These are phyloP conservation scores for Gleditsia sinensis DNA, from an alignment of 306 rosid genomes.

Conservation along the genomic window DNA sequence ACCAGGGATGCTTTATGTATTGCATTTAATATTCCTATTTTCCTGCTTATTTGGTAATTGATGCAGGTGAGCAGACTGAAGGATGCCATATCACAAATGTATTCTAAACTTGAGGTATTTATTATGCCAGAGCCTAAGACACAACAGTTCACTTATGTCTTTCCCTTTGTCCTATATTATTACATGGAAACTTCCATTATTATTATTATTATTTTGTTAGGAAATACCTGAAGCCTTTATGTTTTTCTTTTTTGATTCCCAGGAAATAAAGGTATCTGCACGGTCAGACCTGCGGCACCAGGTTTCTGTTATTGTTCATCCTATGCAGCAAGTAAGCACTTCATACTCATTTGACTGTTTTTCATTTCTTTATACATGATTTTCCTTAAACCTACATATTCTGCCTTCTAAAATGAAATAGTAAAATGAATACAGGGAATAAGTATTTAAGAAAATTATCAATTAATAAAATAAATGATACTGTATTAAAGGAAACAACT, in stretches of 20 bases:
- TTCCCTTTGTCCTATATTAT: constrained; percentile 13
- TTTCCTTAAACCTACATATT: constrained; percentile 13
- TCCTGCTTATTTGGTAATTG: constrained; percentile 31
- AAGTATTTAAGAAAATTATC: background rate
- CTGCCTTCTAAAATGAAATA: constrained; percentile 8
- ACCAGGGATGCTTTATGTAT: constrained; percentile 23
- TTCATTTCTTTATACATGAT: constrained; percentile 16
- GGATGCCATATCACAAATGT: constrained; percentile 87
- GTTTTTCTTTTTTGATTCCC: constrained; percentile 33
- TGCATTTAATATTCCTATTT: constrained; percentile 26
- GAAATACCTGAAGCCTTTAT: background rate
- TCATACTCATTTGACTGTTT: constrained; percentile 3
- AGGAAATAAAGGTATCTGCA: constrained; percentile 86
- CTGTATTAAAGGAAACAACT: background rate
- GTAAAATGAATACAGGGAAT: background rate
- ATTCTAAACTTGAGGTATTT: constrained; percentile 90
- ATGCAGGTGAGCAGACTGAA: constrained; percentile 81
- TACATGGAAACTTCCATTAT: background rate
- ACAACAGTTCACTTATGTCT: background rate
- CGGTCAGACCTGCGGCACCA: constrained; percentile 85
- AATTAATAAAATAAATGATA: background rate
- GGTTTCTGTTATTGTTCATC: constrained; percentile 90
- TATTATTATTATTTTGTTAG: constrained; percentile 19
- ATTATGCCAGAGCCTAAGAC: constrained; percentile 14
- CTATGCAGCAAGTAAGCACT: constrained; percentile 90